Conservation (phyloP, 2,329 filamentous ascomycete species). For the Podosphaera xanthii region DNA sequence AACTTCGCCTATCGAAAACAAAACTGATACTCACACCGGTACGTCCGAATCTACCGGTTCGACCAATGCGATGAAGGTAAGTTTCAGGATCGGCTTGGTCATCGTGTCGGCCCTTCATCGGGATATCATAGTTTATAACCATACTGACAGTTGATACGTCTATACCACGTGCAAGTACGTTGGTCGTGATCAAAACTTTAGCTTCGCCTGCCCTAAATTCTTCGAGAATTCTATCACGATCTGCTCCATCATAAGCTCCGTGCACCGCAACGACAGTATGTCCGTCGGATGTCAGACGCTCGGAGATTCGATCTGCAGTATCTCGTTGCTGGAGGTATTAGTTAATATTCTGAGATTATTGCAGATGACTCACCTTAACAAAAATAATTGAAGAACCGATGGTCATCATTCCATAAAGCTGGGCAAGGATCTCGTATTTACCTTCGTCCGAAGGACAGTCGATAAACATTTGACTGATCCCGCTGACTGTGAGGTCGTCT, state of each 20-base stretch:
- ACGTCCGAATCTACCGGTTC: constrained; percentile 88
- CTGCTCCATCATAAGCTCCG: constrained; percentile 61
- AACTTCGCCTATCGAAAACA: constrained; percentile 69
- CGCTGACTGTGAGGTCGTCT: constrained; percentile 83
- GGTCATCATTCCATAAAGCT: constrained; percentile 88
- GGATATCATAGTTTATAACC: constrained; percentile 93
- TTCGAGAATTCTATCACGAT: constrained; percentile 67
- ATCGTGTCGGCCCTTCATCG: constrained; percentile 53
- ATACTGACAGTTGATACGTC: constrained; percentile 86
- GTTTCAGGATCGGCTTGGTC: constrained; percentile 78
- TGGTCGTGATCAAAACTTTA: constrained; percentile 95
- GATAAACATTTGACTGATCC: constrained; percentile 94
- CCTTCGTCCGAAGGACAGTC: constrained; percentile 64
- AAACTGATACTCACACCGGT: constrained; percentile 93
- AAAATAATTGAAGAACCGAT: constrained; percentile 97
- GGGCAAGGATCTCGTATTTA: constrained; percentile 75
- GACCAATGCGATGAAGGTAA: constrained; percentile 92
- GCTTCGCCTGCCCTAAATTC: constrained; percentile 68
- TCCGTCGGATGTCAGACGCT: constrained; percentile 66
- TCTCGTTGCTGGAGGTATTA: constrained; percentile 43
- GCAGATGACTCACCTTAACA: constrained; percentile 42
- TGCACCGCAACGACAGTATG: constrained; percentile 83
- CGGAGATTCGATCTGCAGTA: constrained; percentile 67
- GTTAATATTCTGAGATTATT: not conserved
- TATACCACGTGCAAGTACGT: constrained; percentile 87